Conservation (phyloP, 2,329 filamentous ascomycete genomes). For the Aspergillus sojae region DNA sequence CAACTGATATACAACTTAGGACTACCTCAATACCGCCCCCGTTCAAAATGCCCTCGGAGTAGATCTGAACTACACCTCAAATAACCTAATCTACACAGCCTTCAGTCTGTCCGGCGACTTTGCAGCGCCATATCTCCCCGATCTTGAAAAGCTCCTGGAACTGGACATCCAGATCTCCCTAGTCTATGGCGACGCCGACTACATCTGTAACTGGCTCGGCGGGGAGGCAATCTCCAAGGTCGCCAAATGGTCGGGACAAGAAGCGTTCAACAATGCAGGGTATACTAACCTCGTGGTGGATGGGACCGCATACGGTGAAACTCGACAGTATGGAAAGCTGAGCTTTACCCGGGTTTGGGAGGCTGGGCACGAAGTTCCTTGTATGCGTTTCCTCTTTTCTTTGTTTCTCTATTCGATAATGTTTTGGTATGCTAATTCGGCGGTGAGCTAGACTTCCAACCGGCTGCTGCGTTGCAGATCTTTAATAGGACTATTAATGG, state of each 20-base stretch:
- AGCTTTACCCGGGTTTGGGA: slow-evolving; percentile 69
- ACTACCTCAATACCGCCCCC: slow-evolving; percentile 11
- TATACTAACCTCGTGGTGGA: slow-evolving; percentile 74
- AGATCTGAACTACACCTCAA: slow-evolving; percentile 62
- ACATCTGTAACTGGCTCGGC: slow-evolving; percentile 64
- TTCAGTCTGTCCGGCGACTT: slow-evolving; percentile 62
- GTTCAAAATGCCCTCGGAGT: slow-evolving; percentile 65
- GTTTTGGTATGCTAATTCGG: background rate
- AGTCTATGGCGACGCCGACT: slow-evolving; percentile 67
- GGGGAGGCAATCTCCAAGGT: slow-evolving; percentile 71
- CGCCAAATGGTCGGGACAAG: slow-evolving; percentile 52
- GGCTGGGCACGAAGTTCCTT: slow-evolving; percentile 66
- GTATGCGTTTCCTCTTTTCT: background rate
- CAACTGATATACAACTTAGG: slow-evolving; percentile 45
- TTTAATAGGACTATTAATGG: slow-evolving; percentile 64
- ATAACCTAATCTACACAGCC: slow-evolving; percentile 45
- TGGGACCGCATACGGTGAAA: slow-evolving; percentile 66
- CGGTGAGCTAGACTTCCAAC: slow-evolving; percentile 47
- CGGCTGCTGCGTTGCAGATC: slow-evolving; percentile 60
- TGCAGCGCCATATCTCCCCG: slow-evolving; percentile 63
- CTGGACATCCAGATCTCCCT: slow-evolving; percentile 69
- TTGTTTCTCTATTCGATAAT: background rate
- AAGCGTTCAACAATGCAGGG: slow-evolving; percentile 66
- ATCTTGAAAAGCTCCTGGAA: slow-evolving; percentile 62
- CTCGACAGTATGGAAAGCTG: slow-evolving; percentile 75